A percentile compares a stretch with the other conserved stretches of the same genome.
Conservation (phyloP, 768 basidiomycete species). For the Gautieria morchelliformis region DNA sequence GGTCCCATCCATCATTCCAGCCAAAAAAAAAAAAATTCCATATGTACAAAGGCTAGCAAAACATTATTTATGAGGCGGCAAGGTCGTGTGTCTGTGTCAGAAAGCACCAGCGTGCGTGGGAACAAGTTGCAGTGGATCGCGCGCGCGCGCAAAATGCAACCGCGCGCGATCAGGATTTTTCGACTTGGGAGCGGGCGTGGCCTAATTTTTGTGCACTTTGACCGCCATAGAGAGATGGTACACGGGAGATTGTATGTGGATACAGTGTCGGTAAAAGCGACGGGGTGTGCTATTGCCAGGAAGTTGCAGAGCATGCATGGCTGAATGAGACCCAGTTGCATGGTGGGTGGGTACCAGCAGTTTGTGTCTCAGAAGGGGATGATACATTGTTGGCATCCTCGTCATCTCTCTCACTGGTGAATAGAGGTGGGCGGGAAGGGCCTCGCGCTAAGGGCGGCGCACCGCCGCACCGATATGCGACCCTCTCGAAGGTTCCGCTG, state of each 20-base stretch:
- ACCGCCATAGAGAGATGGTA: slow-evolving; percentile 50
- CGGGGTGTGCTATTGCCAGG: slow-evolving; percentile 30
- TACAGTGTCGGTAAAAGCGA: slow-evolving; percentile 9
- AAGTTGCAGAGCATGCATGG: slow-evolving; percentile 19
- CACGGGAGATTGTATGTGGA: slow-evolving; percentile 5
- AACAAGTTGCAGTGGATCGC: too few species aligned
- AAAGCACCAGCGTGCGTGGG: too few species aligned
- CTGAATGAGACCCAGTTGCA: slow-evolving; percentile 43
- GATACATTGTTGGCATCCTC: neutral
- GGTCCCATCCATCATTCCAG: too few species aligned
- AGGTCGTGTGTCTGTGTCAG: too few species aligned
- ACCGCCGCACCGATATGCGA: slow-evolving; percentile 13
- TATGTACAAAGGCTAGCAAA: too few species aligned
- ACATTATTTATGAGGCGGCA: too few species aligned
- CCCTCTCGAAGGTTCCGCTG: slow-evolving; percentile 40
- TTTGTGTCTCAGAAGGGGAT: neutral
- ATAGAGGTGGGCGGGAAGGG: slow-evolving; percentile 31
- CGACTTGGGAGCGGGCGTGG: too few species aligned
- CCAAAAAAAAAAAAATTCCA: too few species aligned
- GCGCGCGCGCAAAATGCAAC: too few species aligned
- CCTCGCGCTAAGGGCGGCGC: slow-evolving; percentile 25
- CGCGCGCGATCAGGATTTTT: too few species aligned
- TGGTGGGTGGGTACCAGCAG: slow-evolving; percentile 44
- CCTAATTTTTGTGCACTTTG: too few species aligned
- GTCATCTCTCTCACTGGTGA: slow-evolving; percentile 1